Percentiles rank a stretch among this genome's conserved stretches.
Conservation (phyloP, 768 basidiomycete species). For the Boletus vermiculosoides region DNA sequence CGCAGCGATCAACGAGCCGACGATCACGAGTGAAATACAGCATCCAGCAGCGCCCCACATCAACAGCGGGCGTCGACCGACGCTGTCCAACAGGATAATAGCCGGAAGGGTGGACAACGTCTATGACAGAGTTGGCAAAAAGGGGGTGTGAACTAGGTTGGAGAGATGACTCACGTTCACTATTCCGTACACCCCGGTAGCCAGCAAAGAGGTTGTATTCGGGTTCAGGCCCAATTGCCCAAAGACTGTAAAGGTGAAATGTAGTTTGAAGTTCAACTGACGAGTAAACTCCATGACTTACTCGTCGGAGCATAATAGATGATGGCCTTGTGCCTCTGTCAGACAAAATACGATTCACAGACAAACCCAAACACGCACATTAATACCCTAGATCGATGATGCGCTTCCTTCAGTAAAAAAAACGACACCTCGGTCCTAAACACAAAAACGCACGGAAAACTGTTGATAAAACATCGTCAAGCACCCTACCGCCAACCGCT, state of each 20-base stretch:
- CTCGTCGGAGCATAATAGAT: slow-evolving; percentile 29
- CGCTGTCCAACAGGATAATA: slow-evolving; percentile 35
- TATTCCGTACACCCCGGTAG: slow-evolving; percentile 42
- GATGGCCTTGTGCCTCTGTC: slow-evolving; percentile 21
- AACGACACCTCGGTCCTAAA: background rate
- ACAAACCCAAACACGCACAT: slow-evolving; percentile 17
- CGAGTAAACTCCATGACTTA: slow-evolving; percentile 3
- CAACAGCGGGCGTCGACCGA: slow-evolving; percentile 40
- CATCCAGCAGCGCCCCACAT: slow-evolving; percentile 41
- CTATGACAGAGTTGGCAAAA: slow-evolving; percentile 17
- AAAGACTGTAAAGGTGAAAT: slow-evolving; percentile 35
- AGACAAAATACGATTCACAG: background rate
- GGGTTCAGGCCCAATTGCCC: slow-evolving; percentile 40
- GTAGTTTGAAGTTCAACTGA: slow-evolving; percentile 2
- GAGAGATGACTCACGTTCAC: slow-evolving; percentile 23
- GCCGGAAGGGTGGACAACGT: slow-evolving; percentile 37
- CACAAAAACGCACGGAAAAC: slow-evolving; percentile 26
- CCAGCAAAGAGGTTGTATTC: slow-evolving; percentile 40
- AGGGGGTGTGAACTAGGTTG: background rate
- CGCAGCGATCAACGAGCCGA: slow-evolving; percentile 29
- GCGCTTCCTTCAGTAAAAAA: background rate
- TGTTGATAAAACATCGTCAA: slow-evolving; percentile 35
- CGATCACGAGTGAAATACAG: slow-evolving; percentile 26
- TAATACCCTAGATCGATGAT: slow-evolving; percentile 22
- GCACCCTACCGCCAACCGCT: slow-evolving; percentile 30